Conservation (phyloP, 345 rosid species). For the Cardamine chenopodiifolia region DNA sequence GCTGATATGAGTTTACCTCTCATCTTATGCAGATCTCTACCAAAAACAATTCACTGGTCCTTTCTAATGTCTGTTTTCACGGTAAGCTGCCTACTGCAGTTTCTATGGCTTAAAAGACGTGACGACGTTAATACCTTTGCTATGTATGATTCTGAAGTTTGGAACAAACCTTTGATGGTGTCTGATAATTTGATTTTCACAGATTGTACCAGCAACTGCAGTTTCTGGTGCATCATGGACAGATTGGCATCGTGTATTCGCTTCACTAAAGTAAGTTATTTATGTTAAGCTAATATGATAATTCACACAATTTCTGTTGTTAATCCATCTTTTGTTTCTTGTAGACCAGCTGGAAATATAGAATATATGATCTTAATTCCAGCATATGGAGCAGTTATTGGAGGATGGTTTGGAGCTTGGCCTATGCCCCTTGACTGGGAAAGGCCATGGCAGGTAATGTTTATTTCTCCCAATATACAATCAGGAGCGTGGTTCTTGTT, state of each 20-base stretch:
- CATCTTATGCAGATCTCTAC: conserved; percentile 53
- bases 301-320: not conserved
- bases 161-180: conserved; percentile 26
- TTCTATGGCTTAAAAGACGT: not conserved
- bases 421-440: conserved; percentile 99
- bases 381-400: conserved; percentile 77
- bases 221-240: conserved; percentile 75
- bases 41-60: conserved; percentile 69
- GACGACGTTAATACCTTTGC: not conserved
- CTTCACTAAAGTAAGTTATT: conserved; percentile 56
- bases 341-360: conserved; percentile 57
- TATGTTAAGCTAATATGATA: not conserved
- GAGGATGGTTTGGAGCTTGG: conserved; percentile 99
- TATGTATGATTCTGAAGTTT: not conserved
- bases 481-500: conserved; percentile 3
- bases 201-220: conserved; percentile 77
- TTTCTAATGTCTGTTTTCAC: conserved; percentile 81
- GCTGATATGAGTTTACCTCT: conserved; percentile 18
- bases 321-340: conserved; percentile 15
- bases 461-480: not conserved
- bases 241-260: conserved; percentile 72
- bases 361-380: conserved; percentile 77
- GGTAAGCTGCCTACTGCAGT: conserved; percentile 46
- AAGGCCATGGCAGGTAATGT: conserved; percentile 90
- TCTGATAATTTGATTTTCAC: conserved; percentile 35